These are phyloP conservation scores for Leccinum pellstonianum DNA, from an alignment of 768 basidiomycete genomes.

Conservation along the genomic window DNA sequence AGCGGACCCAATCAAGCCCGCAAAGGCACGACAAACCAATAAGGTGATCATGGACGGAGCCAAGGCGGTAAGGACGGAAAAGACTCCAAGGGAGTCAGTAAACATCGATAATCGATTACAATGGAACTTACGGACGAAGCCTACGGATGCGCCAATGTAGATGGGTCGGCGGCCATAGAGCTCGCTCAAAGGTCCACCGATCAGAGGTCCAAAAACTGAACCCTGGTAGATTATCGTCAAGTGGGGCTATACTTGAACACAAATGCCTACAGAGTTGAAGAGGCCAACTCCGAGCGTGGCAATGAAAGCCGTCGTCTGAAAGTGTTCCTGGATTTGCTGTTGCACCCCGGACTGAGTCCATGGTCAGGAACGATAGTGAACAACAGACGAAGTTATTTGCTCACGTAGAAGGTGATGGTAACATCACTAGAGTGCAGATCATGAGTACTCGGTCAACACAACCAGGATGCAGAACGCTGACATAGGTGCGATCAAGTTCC, in stretches of 20 bases:
- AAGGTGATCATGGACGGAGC: conserved; percentile 19
- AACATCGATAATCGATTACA: background rate
- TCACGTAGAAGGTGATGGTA: conserved; percentile 29
- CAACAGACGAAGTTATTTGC: background rate
- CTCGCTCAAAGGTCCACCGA: conserved; percentile 26
- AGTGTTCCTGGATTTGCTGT: conserved; percentile 27
- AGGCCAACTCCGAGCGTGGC: conserved; percentile 24
- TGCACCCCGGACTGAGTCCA: conserved; percentile 25
- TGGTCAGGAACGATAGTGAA: conserved; percentile 1
- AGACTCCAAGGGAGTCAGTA: conserved; percentile 13
- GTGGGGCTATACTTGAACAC: background rate
- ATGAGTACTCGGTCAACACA: conserved; percentile 8
- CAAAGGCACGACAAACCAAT: conserved; percentile 21
- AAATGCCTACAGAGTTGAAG: conserved; percentile 18
- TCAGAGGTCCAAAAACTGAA: conserved; percentile 20
- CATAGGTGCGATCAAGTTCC: conserved; percentile 32
- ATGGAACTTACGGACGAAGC: conserved; percentile 17
- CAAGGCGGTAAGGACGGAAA: conserved; percentile 20
- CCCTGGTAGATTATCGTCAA: conserved; percentile 14
- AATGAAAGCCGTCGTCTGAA: conserved; percentile 13
- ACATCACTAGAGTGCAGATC: conserved; percentile 17
- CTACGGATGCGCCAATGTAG: conserved; percentile 21
- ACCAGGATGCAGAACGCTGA: conserved; percentile 12
- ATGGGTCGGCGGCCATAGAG: conserved; percentile 23
- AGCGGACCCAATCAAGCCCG: conserved; percentile 22